Evolutionary conservation across 257 asterid species (phyloP), one percentile per base, ranked within the genome.

Genomic region (Osmanthus fragrans): DNA sequence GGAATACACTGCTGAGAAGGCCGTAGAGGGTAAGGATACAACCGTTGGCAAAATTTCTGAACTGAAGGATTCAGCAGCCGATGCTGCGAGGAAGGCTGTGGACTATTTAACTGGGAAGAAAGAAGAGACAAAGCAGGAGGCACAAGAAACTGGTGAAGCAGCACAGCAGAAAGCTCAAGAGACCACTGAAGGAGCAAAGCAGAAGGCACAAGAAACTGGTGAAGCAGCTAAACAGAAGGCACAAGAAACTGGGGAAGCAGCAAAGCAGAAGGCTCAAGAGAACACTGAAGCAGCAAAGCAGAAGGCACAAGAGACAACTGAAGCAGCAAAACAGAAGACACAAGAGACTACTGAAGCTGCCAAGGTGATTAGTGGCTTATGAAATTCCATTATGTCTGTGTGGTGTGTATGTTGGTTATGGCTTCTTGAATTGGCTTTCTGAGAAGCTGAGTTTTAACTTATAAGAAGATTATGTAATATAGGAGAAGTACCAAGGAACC

Each of bases 91-190:
- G 64, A 77, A 86, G 54, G 96, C 96, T 12, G 80, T 89, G 90
- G 93, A 65, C n/a, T 89, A n/a, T 69, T 11, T 94, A 3, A 88
- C 94, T 0, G 96, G 96, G 15, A 94, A 94, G 86, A 90, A 81
- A 70, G 97, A 89, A 13, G 92, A 89, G 73, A 79, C 89, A 0
- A 78, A 79, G 76, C 80, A 85, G n/a, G n/a, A n/a, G n/a, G n/a
- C n/a, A n/a, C n/a, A n/a, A n/a, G n/a, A n/a, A n/a, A n/a, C n/a
- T n/a, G n/a, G n/a, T n/a, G n/a, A n/a, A n/a, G n/a, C n/a, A n/a
- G n/a, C n/a, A n/a, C n/a, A n/a, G n/a, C n/a, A n/a, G 82, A 76
- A 71, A 73, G 92, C 76, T 0, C 77, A 9, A 0, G 92, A 88
- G 64, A 79, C 87, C 0, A 82, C 69, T 0, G 91, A 85, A 49